These are phyloP conservation scores for Clavariopsis aquatica DNA, from an alignment of 495 filamentous ascomycete genomes.

Conservation along the genomic window DNA sequence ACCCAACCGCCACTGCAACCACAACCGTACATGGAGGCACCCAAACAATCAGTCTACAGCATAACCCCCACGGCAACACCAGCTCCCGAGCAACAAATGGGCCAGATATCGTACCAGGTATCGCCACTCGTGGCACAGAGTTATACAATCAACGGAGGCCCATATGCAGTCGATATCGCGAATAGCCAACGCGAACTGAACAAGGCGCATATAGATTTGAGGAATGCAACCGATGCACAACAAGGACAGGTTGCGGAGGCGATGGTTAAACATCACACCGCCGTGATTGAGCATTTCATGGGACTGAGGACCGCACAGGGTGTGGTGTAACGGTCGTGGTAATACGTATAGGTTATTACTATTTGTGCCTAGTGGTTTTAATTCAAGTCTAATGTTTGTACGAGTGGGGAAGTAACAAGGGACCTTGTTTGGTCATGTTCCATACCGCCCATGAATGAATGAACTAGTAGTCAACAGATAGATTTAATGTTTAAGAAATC, in stretches of 20 bases:
- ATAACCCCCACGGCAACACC: background rate
- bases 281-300: conserved; percentile 14
- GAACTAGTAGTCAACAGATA: too few relatives aligned
- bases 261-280: conserved; percentile 10
- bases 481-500: too few relatives aligned
- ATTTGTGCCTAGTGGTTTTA: too few relatives aligned
- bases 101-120: conserved; percentile 5
- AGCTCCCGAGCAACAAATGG: background rate
- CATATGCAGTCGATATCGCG: background rate
- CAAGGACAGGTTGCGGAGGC: background rate
- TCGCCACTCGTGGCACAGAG: conserved; percentile 7
- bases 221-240: background rate
- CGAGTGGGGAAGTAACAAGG: too few relatives aligned
- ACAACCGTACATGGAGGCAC: background rate
- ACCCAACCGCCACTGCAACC: background rate
- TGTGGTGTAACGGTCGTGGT: background rate
- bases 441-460: too few relatives aligned
- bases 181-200: conserved; percentile 1
- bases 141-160: background rate
- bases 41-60: background rate
- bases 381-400: too few relatives aligned
- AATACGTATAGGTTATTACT: too few relatives aligned
- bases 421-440: too few relatives aligned
- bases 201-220: conserved; percentile 5
- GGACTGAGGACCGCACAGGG: background rate